These are phyloP conservation scores for Microthlaspi erraticum DNA, from an alignment of 345 rosid species.

Conservation along the genomic window DNA sequence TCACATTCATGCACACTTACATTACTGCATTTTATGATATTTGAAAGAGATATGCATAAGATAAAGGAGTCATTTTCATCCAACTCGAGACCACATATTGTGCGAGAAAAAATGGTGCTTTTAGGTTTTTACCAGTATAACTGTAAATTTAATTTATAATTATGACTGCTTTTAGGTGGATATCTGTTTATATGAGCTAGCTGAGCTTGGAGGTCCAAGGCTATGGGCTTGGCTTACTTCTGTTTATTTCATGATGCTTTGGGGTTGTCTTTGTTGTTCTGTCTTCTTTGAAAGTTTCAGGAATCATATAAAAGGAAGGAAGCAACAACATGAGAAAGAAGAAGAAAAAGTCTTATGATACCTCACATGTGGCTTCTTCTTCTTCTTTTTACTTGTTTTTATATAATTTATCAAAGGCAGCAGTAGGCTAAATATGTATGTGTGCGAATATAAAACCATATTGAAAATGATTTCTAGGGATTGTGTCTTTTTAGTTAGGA, in stretches of 20 bases:
- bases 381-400: not conserved
- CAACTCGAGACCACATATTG: not conserved
- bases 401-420: slow-evolving; percentile 18
- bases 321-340: slow-evolving; percentile 5
- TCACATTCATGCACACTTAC: too few relatives aligned
- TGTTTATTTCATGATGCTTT: slow-evolving; percentile 69
- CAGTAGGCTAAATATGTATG: slow-evolving; percentile 14
- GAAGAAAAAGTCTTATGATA: not conserved
- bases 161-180: slow-evolving; percentile 35
- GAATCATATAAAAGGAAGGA: slow-evolving; percentile 52
- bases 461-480: slow-evolving; percentile 16
- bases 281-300: slow-evolving; percentile 74
- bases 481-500: too few relatives aligned
- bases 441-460: not conserved
- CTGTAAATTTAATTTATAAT: not conserved
- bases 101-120: not conserved
- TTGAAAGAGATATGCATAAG: too few relatives aligned
- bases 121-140: not conserved
- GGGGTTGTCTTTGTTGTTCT: slow-evolving; percentile 75
- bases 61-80: too few relatives aligned
- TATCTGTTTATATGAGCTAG: too few relatives aligned
- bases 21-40: too few relatives aligned
- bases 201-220: slow-evolving; percentile 90
- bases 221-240: slow-evolving; percentile 87
- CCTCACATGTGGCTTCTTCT: not conserved